phyloP scores from a whole-genome alignment of 2,329 filamentous ascomycete species.

The Claviceps humidiphila region DNA sequence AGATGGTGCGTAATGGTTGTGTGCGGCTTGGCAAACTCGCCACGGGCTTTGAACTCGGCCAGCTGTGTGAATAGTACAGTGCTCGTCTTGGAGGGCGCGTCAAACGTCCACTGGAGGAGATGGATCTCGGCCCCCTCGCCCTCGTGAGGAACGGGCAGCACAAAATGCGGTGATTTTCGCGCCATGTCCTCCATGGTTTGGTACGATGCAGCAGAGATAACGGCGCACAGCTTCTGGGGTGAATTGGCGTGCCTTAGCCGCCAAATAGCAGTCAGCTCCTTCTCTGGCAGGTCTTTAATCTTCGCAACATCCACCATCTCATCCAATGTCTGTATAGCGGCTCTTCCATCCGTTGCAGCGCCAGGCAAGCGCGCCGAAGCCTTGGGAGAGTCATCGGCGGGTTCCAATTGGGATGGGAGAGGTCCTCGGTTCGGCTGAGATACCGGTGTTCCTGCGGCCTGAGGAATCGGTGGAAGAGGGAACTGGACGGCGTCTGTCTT shows the following conservation, averaged over 20 bases:
- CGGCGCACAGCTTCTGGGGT: constrained; percentile 67
- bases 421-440: constrained; percentile 23
- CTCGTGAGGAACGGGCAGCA: constrained; percentile 68
- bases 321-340: constrained; percentile 31
- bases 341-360: constrained; percentile 1
- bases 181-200: constrained; percentile 57
- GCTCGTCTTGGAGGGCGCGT: constrained; percentile 46
- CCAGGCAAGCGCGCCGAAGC: not conserved
- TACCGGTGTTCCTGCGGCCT: constrained; percentile 22
- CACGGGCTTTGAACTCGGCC: constrained; percentile 81
- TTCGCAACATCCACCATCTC: constrained; percentile 66
- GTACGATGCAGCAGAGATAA: constrained; percentile 65
- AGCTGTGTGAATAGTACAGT: constrained; percentile 89
- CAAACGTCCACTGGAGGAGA: constrained; percentile 93
- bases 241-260: constrained; percentile 69
- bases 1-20: constrained; percentile 88
- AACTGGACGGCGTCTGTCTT: constrained; percentile 48
- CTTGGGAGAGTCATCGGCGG: constrained; percentile 12
- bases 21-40: constrained; percentile 81
- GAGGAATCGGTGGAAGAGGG: constrained; percentile 22
- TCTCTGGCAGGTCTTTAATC: constrained; percentile 53
- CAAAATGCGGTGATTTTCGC: constrained; percentile 69
- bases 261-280: constrained; percentile 84
- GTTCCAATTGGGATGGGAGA: constrained; percentile 10
- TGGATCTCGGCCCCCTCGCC: constrained; percentile 75